Base-by-base conservation (phyloP, 2,329 filamentous ascomycete genomes). In the Trichophyton benhamiae region DNA sequence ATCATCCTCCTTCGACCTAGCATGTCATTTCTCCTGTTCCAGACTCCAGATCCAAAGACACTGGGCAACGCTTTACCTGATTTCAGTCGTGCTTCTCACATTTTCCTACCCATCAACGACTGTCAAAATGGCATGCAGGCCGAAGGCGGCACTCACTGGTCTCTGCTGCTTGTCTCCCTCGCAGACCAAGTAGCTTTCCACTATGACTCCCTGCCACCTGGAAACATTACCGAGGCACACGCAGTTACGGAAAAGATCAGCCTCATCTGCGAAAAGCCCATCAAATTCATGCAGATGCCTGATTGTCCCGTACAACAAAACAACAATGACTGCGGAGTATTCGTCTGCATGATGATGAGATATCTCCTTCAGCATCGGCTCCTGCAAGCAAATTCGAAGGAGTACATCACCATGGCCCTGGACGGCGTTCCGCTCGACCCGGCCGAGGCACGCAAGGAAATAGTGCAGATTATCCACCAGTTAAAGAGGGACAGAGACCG, bases 101-200 rank as follows among this genome's bases (percentile, higher is more conserved):
- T 96, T 67, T 99, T 99, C 77, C 83, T 99, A 2, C 94, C 94
- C 20, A 87, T 99, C 72, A 97, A 96, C 75, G 91, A 99, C 76
- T 88, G 86, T 68, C 81, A 82, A 55, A 89, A 90, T 67, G 83
- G 87, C 57, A 82, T 81, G 58, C 78, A 87, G 61, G 86, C 90
- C n/a, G 91, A 96, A 75, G 90, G 89, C 46, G 94, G 94, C 44
- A 88, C 87, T 2, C 94, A 99, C 73, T 99, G 94, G 94, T 95
- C 90, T 0, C 79, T 99, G 0, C 84, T 99, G 0, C 83, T 99
- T 1, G 91, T 99, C 36, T 91, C 87, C 11, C 82, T 91, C 46
- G 85, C 95, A 58, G 94, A 99, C 71, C 86, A 89, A 7, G 85
- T 96, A 1, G 89, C 92, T 0, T 99, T 99, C 74, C 94, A 99